phyloP scores from a whole-genome alignment of 345 rosid species.

The Hibiscus mutabilis region DNA sequence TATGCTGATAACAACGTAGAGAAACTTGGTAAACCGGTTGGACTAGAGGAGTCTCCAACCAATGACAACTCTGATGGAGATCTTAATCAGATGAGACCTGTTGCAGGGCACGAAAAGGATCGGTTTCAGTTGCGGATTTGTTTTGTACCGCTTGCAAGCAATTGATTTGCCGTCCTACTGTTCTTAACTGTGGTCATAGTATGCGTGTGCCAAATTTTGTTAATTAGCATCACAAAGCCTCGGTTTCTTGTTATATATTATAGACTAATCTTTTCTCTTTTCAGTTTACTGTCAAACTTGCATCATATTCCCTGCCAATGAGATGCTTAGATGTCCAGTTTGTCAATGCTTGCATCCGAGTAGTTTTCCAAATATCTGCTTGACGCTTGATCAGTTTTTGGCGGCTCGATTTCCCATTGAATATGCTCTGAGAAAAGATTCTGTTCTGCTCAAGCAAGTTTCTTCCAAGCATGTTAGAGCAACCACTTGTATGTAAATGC shows the following conservation, averaged over 20 bases:
- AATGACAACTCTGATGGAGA: no score
- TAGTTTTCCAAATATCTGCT: conserved; percentile 55
- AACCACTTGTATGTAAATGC: conserved; percentile 21
- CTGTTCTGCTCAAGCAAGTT: conserved; percentile 23
- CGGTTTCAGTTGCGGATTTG: conserved; percentile 45
- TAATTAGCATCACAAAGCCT: neutral
- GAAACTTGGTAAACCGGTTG: conserved; percentile 17
- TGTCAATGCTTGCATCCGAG: conserved; percentile 57
- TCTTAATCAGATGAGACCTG: neutral
- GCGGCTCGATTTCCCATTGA: conserved; percentile 48
- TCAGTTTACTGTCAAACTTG: conserved; percentile 73
- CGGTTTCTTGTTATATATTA: neutral
- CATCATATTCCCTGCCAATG: conserved; percentile 28
- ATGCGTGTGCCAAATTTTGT: neutral
- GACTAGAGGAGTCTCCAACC: conserved; percentile 5
- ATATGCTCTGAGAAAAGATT: conserved; percentile 43
- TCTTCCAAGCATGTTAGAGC: conserved; percentile 21
- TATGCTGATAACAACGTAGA: conserved; percentile 16
- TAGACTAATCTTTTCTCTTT: neutral
- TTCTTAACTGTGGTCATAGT: conserved; percentile 92
- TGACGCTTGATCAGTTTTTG: conserved; percentile 56
- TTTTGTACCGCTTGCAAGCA: conserved; percentile 63
- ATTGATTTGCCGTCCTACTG: conserved; percentile 50
- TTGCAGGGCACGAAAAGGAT: conserved; percentile 16
- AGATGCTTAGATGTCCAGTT: conserved; percentile 47